Evolutionary conservation across 1,139 yeast genomes (phyloP), one percentile per base, ranked within the genome.

Genomic region (Protomyces gravidus): DNA sequence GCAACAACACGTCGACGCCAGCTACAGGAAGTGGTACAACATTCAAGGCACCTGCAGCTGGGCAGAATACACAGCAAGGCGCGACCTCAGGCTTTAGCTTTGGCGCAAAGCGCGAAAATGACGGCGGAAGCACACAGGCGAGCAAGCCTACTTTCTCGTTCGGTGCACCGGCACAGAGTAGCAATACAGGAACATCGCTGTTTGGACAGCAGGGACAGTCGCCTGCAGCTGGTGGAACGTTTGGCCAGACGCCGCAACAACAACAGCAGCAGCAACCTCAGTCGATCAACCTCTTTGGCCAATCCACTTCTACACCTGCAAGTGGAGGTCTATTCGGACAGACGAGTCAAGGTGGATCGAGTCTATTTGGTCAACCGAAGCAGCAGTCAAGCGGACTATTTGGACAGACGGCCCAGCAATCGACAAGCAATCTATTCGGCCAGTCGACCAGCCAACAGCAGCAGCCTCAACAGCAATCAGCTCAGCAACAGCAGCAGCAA

Each of bases 401-500:
- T 40, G 60, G 55, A n/a, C 27, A 19, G 19, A n/a, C 52, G 4
- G 49, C 23, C 9, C 55, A 36, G 55, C 25, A 36, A 28, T 11
- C 30, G 26, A 11, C 25, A 15, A 9, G 32, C 27, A 33, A 26
- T n/a, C 45, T 32, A 30, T 19, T 52, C 45, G 47, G 57, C 30
- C 36, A 40, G 15, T 13, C 19, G 3, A 28, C 26, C 15, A 19
- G 9, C 15, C 67, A 59, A 53, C 66, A 64, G 21, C 60, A 36
- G 59, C 63, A 58, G 48, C 67, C 66, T 59, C 67, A 65, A 50
- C 71, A 67, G 46, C 66, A 63, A 55, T 68, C 63, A 55, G 65
- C 47, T 21, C 66, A 61, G 51, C 64, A 63, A 26, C 70, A 66
- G 42, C 69, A 64, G 30, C 73, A 68, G 48, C 73, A 68, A 46